phyloP scores from a whole-genome alignment of 768 basidiomycete species.

The Tricholoma bakamatsutake region DNA sequence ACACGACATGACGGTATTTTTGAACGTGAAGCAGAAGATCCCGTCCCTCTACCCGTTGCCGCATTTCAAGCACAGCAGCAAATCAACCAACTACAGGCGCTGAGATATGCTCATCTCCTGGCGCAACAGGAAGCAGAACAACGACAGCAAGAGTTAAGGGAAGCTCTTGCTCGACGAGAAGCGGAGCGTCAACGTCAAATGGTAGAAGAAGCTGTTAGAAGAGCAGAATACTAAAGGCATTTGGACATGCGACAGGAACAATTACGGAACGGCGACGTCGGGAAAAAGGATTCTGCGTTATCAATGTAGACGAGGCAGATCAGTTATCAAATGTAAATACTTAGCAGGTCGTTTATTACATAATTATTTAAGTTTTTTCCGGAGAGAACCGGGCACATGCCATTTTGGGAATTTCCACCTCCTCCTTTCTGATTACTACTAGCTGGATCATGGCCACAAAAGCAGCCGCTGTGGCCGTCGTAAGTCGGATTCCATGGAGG shows the following conservation, averaged over 20 bases:
- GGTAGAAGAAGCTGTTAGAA: not conserved
- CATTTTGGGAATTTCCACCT: not conserved
- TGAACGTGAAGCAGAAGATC: not conserved
- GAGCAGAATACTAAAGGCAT: not conserved
- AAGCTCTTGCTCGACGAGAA: not conserved
- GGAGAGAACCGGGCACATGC: not conserved
- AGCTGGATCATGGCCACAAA: slow-evolving; percentile 55
- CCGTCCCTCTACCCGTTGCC: not conserved
- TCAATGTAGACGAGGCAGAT: slow-evolving; percentile 21
- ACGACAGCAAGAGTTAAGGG: not conserved
- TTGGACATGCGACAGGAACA: not conserved
- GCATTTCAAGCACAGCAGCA: not conserved
- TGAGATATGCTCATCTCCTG: not conserved
- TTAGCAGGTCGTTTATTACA: too few relatives aligned
- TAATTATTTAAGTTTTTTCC: too few relatives aligned
- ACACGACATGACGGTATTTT: slow-evolving; percentile 4
- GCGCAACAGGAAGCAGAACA: not conserved
- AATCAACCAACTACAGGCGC: not conserved
- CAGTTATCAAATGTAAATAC: too few relatives aligned
- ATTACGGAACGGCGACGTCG: slow-evolving; percentile 4
- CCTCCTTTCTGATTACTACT: not conserved
- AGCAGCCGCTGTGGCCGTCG: slow-evolving; percentile 63
- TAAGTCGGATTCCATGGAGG: slow-evolving; percentile 25
- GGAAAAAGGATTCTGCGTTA: slow-evolving; percentile 20
- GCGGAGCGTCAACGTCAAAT: not conserved